Conservation (phyloP, 2,329 filamentous ascomycete species). For the Emergomyces pasteurianus region DNA sequence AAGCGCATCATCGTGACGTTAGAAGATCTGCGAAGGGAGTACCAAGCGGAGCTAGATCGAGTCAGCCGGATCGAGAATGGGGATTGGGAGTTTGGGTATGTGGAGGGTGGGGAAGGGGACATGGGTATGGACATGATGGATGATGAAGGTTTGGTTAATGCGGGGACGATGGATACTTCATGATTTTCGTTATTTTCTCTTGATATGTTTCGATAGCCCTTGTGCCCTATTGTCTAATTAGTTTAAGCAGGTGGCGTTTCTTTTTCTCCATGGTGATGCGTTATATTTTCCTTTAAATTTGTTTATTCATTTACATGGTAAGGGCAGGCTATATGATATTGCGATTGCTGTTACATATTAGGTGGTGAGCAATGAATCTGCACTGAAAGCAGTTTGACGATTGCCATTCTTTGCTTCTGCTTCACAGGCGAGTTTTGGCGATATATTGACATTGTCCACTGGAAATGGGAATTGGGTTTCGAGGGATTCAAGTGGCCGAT, state of each 20-base stretch:
- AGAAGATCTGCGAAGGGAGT: slow-evolving; percentile 75
- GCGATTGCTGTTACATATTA: background rate
- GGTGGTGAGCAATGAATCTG: background rate
- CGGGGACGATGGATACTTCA: slow-evolving; percentile 5
- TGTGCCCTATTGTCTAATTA: background rate
- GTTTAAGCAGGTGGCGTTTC: background rate
- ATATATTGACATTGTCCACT: background rate
- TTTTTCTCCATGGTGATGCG: background rate
- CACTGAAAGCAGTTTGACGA: background rate
- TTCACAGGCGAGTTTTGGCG: background rate
- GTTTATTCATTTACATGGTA: background rate
- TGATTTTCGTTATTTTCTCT: slow-evolving; percentile 1
- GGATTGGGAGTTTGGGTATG: slow-evolving; percentile 62
- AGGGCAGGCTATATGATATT: background rate
- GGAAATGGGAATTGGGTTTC: background rate
- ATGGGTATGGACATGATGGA: slow-evolving; percentile 1
- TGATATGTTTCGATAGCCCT: background rate
- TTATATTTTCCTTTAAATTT: background rate
- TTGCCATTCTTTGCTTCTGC: background rate
- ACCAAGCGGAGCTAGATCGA: slow-evolving; percentile 79
- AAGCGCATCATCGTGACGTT: slow-evolving; percentile 74
- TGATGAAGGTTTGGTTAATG: slow-evolving; percentile 1
- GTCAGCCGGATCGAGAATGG: slow-evolving; percentile 80
- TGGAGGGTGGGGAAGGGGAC: slow-evolving; percentile 1
- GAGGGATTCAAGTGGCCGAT: no score